These are phyloP conservation scores for Talaromyces sp. DNA, from an alignment of 2,329 filamentous ascomycete genomes.

Conservation along the genomic window DNA sequence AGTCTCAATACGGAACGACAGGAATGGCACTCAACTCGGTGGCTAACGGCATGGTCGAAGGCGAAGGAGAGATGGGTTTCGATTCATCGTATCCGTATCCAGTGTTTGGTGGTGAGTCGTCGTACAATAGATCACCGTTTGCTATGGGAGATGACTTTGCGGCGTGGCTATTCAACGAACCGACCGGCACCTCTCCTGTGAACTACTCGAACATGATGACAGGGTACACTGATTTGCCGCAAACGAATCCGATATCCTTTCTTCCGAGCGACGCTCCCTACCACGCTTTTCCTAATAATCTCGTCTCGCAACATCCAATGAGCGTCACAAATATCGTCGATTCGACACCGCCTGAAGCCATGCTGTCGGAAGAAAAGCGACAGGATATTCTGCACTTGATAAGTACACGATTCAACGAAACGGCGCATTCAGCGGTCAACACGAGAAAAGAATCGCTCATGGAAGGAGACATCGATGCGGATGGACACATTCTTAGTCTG, in stretches of 20 bases:
- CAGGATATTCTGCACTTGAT: slow-evolving; percentile 80
- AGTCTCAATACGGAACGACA: slow-evolving; percentile 7
- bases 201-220: slow-evolving; percentile 39
- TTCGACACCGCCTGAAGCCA: slow-evolving; percentile 71
- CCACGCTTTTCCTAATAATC: slow-evolving; percentile 46
- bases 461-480: slow-evolving; percentile 67
- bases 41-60: slow-evolving; percentile 25
- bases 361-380: slow-evolving; percentile 82
- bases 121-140: slow-evolving; percentile 78
- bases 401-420: slow-evolving; percentile 74
- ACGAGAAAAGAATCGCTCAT: slow-evolving; percentile 73
- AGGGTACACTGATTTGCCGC: slow-evolving; percentile 39
- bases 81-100: slow-evolving; percentile 58
- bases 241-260: slow-evolving; percentile 47
- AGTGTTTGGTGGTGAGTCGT: slow-evolving; percentile 76
- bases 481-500: slow-evolving; percentile 66
- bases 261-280: slow-evolving; percentile 49
- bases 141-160: slow-evolving; percentile 85
- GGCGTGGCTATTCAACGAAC: slow-evolving; percentile 75
- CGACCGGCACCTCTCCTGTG: slow-evolving; percentile 54
- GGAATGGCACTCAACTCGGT: slow-evolving; percentile 28
- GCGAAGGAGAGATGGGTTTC: slow-evolving; percentile 34
- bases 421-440: slow-evolving; percentile 67
- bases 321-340: slow-evolving; percentile 82
- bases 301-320: slow-evolving; percentile 72